Conservation (phyloP, 257 asterid genomes). For the Primulina eburnea region DNA sequence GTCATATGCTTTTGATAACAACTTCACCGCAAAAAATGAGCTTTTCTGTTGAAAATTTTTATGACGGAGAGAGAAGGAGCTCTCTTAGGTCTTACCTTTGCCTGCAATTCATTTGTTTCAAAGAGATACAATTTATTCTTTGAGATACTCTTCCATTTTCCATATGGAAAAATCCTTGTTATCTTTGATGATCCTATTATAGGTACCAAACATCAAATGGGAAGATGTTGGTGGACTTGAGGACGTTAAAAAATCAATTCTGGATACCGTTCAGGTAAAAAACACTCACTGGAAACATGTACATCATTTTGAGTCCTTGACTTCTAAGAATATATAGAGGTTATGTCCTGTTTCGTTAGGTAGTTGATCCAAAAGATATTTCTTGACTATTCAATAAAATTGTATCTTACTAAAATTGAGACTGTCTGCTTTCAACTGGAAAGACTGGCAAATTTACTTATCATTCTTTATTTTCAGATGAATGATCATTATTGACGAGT, state of each 20-base stretch:
- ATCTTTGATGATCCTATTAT: conserved; percentile 25
- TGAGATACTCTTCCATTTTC: conserved; percentile 4
- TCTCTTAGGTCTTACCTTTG: not conserved
- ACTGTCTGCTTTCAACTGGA: not conserved
- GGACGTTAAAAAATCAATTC: conserved; percentile 89
- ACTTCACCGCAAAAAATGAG: not conserved
- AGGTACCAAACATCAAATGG: conserved; percentile 95
- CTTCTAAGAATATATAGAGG: not conserved
- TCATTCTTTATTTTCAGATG: not conserved
- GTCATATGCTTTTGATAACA: conserved; percentile 10
- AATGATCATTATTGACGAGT: no score
- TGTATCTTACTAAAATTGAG: not conserved
- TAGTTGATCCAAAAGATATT: not conserved
- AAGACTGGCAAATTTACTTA: not conserved
- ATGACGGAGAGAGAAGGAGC: not conserved
- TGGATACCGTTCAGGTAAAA: conserved; percentile 92
- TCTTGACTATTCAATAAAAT: not conserved
- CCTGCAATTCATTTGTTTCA: conserved; percentile 15
- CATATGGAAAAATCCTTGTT: conserved; percentile 18
- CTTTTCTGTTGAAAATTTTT: conserved; percentile 4
- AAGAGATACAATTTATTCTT: not conserved
- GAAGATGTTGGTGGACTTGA: conserved; percentile 99
- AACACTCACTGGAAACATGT: not conserved
- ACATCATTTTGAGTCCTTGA: not conserved
- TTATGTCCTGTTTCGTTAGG: not conserved